These are phyloP conservation scores for Aspergillus quadricinctus DNA, from an alignment of 2,329 filamentous ascomycete genomes.

Conservation along the genomic window DNA sequence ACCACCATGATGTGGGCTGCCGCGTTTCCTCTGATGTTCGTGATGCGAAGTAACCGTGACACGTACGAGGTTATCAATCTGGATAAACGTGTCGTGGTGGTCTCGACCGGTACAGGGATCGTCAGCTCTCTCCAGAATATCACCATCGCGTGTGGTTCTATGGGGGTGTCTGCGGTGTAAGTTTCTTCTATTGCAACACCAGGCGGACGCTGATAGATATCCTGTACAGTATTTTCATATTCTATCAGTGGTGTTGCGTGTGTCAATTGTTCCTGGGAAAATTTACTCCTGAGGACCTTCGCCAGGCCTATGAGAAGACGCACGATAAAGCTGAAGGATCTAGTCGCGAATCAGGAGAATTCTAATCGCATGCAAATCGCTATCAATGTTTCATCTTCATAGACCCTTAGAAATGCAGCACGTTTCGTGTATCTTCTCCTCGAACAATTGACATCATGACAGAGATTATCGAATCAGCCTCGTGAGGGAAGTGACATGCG, in stretches of 20 bases:
- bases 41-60: not conserved
- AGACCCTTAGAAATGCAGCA: no score
- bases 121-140: not conserved
- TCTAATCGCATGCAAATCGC: no score
- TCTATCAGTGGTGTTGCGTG: conserved; percentile 2
- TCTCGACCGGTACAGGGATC: not conserved
- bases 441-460: no score
- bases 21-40: conserved; percentile 4
- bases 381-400: no score
- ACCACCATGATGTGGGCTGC: conserved; percentile 1
- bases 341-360: no score
- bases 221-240: not conserved
- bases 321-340: no score
- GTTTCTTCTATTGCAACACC: not conserved
- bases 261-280: not conserved
- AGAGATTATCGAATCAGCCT: no score
- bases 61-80: not conserved
- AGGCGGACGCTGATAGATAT: not conserved
- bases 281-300: not conserved
- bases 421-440: no score
- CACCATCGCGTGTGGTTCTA: not conserved
- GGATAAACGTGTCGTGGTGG: not conserved
- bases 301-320: not conserved
- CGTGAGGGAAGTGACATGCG: no score
- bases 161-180: not conserved